Evolutionary conservation across 2,329 filamentous ascomycete species (phyloP).

Genomic region (Tolypocladium ophioglossoides): DNA sequence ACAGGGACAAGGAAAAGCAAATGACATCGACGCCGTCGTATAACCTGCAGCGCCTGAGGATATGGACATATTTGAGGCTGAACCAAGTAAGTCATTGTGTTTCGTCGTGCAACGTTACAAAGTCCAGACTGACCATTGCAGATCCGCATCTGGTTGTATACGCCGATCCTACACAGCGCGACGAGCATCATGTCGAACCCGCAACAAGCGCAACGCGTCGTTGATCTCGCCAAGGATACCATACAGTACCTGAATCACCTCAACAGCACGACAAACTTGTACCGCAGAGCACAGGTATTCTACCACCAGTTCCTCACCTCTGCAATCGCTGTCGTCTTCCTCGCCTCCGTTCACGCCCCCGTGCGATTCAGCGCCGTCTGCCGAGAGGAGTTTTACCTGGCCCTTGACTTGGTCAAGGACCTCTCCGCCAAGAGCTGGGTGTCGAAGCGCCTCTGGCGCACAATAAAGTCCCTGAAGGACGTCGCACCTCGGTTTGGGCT

Average conservation of each 20-base stretch:
- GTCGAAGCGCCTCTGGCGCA: conserved; percentile 63
- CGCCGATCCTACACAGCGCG: conserved; percentile 75
- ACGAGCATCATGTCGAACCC: conserved; percentile 72
- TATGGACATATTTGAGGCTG: conserved; percentile 75
- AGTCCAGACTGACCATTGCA: conserved; percentile 5
- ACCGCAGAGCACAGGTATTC: conserved; percentile 61
- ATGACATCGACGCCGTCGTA: conserved; percentile 49
- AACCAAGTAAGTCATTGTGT: conserved; percentile 49
- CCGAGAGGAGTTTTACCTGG: conserved; percentile 70
- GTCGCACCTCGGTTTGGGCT: conserved; percentile 61
- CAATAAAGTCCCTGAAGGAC: conserved; percentile 59
- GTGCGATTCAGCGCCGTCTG: conserved; percentile 58
- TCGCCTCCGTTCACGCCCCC: conserved; percentile 66
- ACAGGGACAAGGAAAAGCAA: conserved; percentile 43
- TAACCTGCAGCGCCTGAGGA: conserved; percentile 61
- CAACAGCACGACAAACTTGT: conserved; percentile 62
- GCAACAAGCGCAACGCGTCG: conserved; percentile 60
- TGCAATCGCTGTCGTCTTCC: conserved; percentile 63
- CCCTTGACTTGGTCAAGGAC: conserved; percentile 62
- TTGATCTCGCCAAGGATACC: conserved; percentile 67
- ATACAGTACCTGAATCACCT: conserved; percentile 61
- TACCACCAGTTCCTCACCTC: conserved; percentile 75
- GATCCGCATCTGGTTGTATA: conserved; percentile 81
- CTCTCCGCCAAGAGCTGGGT: conserved; percentile 63
- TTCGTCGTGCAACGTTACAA: not conserved